A percentile compares a stretch with the other conserved stretches of the same genome.
These are phyloP conservation scores for Metarhizium humberi DNA, from an alignment of 2,329 filamentous ascomycete species.

Conservation along the genomic window DNA sequence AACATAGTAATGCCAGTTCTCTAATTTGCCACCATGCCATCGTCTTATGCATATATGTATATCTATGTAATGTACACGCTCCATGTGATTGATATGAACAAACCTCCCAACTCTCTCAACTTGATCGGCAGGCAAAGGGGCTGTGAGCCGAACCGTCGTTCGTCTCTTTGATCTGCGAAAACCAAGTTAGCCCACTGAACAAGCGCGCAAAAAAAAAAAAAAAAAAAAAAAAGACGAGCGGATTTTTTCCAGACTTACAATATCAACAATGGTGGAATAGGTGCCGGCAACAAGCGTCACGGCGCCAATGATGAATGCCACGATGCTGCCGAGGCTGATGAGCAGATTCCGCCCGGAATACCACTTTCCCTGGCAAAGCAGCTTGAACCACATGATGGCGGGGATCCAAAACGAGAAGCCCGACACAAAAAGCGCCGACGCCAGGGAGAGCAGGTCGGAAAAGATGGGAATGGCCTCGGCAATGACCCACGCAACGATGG, in stretches of 20 bases:
- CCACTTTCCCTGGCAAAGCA: constrained; percentile 13
- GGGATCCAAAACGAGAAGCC: constrained; percentile 14
- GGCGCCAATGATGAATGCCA: constrained; percentile 18
- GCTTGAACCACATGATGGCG: constrained; percentile 14
- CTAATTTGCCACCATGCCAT: too few relatives aligned
- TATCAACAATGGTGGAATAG: constrained; percentile 19
- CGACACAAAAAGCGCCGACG: constrained; percentile 36
- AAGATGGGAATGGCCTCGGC: constrained; percentile 65
- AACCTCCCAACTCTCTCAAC: constrained; percentile 1
- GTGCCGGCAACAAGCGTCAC: constrained; percentile 19
- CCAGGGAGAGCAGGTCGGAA: constrained; percentile 48
- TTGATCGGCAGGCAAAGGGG: constrained; percentile 12
- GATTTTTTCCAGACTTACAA: constrained; percentile 12
- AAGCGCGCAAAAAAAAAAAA: neutral
- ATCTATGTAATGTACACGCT: neutral
- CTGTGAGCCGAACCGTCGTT: constrained; percentile 8
- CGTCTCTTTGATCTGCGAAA: constrained; percentile 12
- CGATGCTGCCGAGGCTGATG: constrained; percentile 14
- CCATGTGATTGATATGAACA: neutral
- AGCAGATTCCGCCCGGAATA: constrained; percentile 16
- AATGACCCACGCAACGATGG: constrained; percentile 57
- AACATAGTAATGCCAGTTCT: too few relatives aligned
- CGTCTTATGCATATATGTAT: too few relatives aligned
- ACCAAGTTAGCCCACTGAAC: neutral
- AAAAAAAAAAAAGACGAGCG: neutral